Base-by-base conservation (phyloP, 495 filamentous ascomycete genomes). In the Cercophora samala region DNA sequence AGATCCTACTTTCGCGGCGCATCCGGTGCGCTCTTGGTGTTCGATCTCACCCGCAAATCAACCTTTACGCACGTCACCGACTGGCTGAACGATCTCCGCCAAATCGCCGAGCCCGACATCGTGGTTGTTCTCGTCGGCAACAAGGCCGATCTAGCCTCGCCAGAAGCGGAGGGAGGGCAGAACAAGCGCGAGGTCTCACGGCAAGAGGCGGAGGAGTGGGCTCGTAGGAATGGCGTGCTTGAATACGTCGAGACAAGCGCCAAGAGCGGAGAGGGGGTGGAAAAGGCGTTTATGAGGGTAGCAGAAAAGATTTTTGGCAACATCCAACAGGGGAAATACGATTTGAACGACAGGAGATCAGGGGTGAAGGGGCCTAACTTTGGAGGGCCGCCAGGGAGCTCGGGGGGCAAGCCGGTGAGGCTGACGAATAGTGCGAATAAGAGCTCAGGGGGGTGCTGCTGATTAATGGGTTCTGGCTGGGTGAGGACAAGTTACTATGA, bases 221-320 rank as follows among this genome's bases (percentile, higher is more conserved):
- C 92, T 42, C 81, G 82, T 63, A 76, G 81, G 67, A 97, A 97
- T 77, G 89, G 88, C 60, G 86, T 97, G 19, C 85, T 96, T 66
- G 86, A 90, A 69, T 97, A 97, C 75, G 91, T 97, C 60, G 95
- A 99, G 80, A 99, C 95, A n/a, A 90, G 86, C 64, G 95, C 95
- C 51, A 99, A 97, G 81, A 93, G 87, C 51, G 95, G 95, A 23
- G 92, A 95, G 75, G 91, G 91, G 22, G 95, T 99, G 42, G 95
- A 99, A 77, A 83, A 87, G 66, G 95, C 95, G 3, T 99, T 99
- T 72, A 84, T 96, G 74, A 88, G 95, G 72, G 93, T 97, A 37
- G 93, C 95, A 42, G 91, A 96, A 80, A 84, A 92, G 70, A 97
- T 99, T 68, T 96, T 93, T 80, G 86, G 91, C 76, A 97, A 97